Percentiles rank a stretch among this genome's conserved stretches.
These are phyloP conservation scores for Penicillium argentinense DNA, from an alignment of 495 filamentous ascomycete genomes.

Conservation along the genomic window DNA sequence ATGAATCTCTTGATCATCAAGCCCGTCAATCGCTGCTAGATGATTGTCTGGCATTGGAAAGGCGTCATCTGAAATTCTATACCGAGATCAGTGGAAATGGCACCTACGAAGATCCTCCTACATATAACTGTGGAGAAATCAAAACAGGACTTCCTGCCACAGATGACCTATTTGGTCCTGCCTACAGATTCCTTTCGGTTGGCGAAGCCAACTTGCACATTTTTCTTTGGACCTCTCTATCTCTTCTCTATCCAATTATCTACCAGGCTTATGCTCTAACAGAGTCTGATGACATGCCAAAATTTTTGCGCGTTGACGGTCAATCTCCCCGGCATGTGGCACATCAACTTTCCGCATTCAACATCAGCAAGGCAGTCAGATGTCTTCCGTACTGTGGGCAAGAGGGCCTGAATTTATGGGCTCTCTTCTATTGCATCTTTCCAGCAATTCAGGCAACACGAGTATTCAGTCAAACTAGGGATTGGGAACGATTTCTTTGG, in stretches of 20 bases:
- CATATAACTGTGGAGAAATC: background rate
- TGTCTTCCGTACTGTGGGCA: slow-evolving; percentile 8
- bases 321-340: slow-evolving; percentile 1
- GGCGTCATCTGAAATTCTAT: slow-evolving; percentile 2
- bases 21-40: background rate
- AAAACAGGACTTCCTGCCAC: slow-evolving; percentile 1
- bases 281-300: background rate
- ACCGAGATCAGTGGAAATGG: background rate
- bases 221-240: slow-evolving; percentile 1
- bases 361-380: slow-evolving; percentile 3
- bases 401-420: slow-evolving; percentile 5
- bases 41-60: slow-evolving; percentile 5
- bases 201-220: slow-evolving; percentile 1
- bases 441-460: slow-evolving; percentile 3
- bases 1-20: background rate
- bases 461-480: slow-evolving; percentile 3
- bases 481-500: slow-evolving; percentile 9
- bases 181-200: background rate
- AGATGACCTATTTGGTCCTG: slow-evolving; percentile 6
- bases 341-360: slow-evolving; percentile 1
- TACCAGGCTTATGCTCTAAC: background rate
- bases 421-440: background rate
- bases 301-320: background rate
- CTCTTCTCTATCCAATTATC: slow-evolving; percentile 4
- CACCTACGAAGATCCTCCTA: slow-evolving; percentile 5